Conservation (phyloP, 257 asterid species). For the Lavandula angustifolia region DNA sequence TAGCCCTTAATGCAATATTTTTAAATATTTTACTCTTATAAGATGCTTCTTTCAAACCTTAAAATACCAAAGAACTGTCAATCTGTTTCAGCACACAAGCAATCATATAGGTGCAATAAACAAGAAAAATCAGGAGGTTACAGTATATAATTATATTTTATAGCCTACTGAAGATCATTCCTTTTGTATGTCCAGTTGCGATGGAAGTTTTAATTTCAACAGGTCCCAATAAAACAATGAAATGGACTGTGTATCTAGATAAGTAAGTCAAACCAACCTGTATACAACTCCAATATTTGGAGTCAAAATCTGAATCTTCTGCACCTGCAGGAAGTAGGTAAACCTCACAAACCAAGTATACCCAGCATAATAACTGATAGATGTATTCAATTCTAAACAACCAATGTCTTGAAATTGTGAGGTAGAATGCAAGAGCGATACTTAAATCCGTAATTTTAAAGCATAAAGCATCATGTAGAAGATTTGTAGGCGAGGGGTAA, state of each 20-base stretch:
- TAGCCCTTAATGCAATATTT: too few species aligned
- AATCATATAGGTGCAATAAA: constrained; percentile 7
- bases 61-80: too few species aligned
- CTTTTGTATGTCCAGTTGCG: not conserved
- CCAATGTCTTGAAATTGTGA: not conserved
- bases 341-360: constrained; percentile 8
- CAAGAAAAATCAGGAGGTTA: not conserved
- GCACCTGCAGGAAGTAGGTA: constrained; percentile 59
- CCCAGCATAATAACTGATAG: not conserved
- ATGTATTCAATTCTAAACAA: not conserved
- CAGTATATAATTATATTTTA: not conserved
- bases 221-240: not conserved
- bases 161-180: not conserved
- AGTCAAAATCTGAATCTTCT: constrained; percentile 92
- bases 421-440: not conserved
- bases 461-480: not conserved
- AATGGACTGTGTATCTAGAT: not conserved
- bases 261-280: constrained; percentile 53
- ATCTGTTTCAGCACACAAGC: constrained; percentile 23
- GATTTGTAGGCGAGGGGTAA: too few species aligned
- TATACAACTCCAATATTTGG: constrained; percentile 97
- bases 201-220: not conserved
- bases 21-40: too few species aligned
- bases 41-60: too few species aligned
- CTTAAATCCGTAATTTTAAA: not conserved